Percentiles rank a stretch among this genome's conserved stretches.
These are phyloP conservation scores for Arabidopsis hybrid DNA, from an alignment of 441 rosid genomes.

Conservation along the genomic window DNA sequence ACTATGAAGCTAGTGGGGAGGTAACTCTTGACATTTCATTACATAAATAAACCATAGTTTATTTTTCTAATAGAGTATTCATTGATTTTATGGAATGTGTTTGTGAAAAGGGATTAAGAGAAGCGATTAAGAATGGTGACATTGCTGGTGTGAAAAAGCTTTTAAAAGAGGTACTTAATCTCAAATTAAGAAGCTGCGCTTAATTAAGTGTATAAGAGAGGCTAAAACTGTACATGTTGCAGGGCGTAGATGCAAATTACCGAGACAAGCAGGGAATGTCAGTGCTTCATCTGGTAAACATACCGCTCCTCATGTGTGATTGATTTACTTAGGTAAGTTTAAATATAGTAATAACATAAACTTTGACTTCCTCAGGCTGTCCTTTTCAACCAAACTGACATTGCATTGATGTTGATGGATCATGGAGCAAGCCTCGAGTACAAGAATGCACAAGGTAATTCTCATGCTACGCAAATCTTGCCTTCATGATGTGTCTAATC, in stretches of 20 bases:
- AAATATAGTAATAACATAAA: slow-evolving; percentile 8
- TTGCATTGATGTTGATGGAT: slow-evolving; percentile 83
- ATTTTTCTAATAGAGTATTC: slow-evolving; percentile 10
- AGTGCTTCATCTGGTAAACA: slow-evolving; percentile 79
- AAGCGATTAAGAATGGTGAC: slow-evolving; percentile 93
- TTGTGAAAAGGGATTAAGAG: slow-evolving; percentile 80
- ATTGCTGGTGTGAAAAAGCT: slow-evolving; percentile 81
- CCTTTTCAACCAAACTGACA: slow-evolving; percentile 79
- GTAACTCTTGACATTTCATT: slow-evolving; percentile 47
- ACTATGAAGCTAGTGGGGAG: slow-evolving; percentile 90
- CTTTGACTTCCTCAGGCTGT: slow-evolving; percentile 66
- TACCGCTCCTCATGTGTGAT: slow-evolving; percentile 6
- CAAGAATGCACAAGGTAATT: slow-evolving; percentile 87
- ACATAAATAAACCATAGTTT: neutral
- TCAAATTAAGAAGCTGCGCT: slow-evolving; percentile 8
- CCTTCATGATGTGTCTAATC: neutral
- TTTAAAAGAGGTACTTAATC: slow-evolving; percentile 67
- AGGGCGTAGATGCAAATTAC: slow-evolving; percentile 96
- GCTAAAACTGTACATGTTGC: slow-evolving; percentile 42
- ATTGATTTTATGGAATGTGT: slow-evolving; percentile 14
- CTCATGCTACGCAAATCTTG: slow-evolving; percentile 16
- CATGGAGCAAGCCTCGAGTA: slow-evolving; percentile 78
- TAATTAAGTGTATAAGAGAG: neutral
- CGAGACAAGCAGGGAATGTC: slow-evolving; percentile 93
- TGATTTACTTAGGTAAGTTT: neutral